Evolutionary conservation across 805 yeast species (phyloP), one percentile per base, ranked within the genome.

Genomic region (Suhomyces xylopsoci): DNA sequence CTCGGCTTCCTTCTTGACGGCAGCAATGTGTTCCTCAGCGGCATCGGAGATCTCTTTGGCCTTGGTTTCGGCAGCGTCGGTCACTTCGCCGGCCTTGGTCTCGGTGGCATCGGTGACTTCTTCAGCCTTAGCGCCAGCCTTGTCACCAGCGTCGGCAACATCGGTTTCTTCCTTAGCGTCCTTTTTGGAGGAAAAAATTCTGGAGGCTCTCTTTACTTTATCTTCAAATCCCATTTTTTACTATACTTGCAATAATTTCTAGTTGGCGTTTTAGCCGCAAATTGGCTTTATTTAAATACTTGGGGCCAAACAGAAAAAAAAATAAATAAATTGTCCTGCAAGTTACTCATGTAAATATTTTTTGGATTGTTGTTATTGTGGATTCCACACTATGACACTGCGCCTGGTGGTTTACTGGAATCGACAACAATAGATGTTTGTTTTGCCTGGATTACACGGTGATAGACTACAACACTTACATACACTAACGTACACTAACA

Each of bases 151-250:
- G 2, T 41, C 65, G n/a, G 47, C 64, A 7, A 41, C 69, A 22
- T 40, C 51, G 32, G 44, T 44, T 12, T 44, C 53, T 15, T 42
- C 41, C 47, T 52, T 52, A 20, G 53, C 47, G 25, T 43, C 51
- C 56, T 46, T 53, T 45, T 69, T 70, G 36, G 60, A 58, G 44
- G 58, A 52, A 58, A 71, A 71, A 52, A 69, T 65, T 62, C 63
- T 69, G 36, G 75, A 70, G 22, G 70, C 71, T 67, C 76, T 70
- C 64, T 66, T 70, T 50, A 70, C 69, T 61, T 58, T 71, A 55
- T 70, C 73, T 58, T 69, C 69, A 52, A 71, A 66, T 57, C 73
- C 72, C 76, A 71, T 71, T 53, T 28, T 48, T 14, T 17, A 17
- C 12, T 42, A 42, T 42, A 14, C 17, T 42, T 42, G 22, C 30